Evolutionary conservation across 306 rosid genomes (phyloP), one percentile per base, ranked within the genome.

Genomic region (Lotus japonicus): DNA sequence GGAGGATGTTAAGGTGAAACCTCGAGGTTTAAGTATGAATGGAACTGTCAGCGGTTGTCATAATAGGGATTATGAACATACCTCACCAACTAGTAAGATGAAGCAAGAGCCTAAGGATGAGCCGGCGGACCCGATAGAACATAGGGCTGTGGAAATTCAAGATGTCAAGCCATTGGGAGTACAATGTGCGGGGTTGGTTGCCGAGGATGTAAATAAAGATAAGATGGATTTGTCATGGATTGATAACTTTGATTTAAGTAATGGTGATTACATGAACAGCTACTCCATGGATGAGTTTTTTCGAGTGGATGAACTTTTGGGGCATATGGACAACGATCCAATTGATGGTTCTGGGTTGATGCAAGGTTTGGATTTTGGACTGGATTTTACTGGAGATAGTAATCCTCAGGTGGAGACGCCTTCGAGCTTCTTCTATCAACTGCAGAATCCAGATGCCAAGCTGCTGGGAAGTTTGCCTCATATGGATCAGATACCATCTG

Each of bases 381-480:
- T 64, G 23, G 62, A 18, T 50, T 58, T 75, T 26, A 14, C 81
- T 0, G 70, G 66, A 3, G 71, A 54, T 1, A 33, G 58, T 9
- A 15, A 56, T 64, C 56, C 49, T 45, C 73, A 60, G 16, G 31
- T 31, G 17, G 89, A 74, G 17, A 19, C 70, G 3, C 78, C 80
- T 11, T 77, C 88, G 8, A 83, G 77, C 48, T 68, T 74, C 36
- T 65, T 80, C 0, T 79, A 83, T 58, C 79, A 88, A 51, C 5
- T 83, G 65, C 80, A 85, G 62, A 82, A 83, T 49, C 90, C 90
- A 14, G 97, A 88, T 31, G 84, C 87, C n/a, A 90, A 82, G 77
- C 60, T 86, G 55, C 76, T 88, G 10, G 97, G 96, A 38, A 84
- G 88, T 64, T 67, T 84, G 56, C 73, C 77, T 31, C 86, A 83